These are phyloP conservation scores for Spathaspora passalidarum DNA, from an alignment of 805 yeast genomes.

Conservation along the genomic window DNA sequence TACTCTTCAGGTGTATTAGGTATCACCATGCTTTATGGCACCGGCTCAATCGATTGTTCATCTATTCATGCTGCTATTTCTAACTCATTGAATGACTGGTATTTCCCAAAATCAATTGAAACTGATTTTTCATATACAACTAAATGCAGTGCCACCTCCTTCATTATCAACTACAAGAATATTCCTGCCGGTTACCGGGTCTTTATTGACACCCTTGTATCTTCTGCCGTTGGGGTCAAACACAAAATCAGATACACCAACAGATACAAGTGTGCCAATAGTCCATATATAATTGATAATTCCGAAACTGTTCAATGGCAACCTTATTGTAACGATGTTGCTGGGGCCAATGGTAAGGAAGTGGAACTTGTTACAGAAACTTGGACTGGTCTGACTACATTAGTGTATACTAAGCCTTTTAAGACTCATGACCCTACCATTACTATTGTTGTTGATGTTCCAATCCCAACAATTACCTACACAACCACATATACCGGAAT, in stretches of 20 bases:
- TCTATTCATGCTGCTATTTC: slow-evolving; percentile 16
- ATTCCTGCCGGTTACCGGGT: slow-evolving; percentile 25
- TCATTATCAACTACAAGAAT: slow-evolving; percentile 12
- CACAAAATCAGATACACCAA: slow-evolving; percentile 5
- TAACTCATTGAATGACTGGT: slow-evolving; percentile 19
- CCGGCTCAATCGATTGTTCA: slow-evolving; percentile 18
- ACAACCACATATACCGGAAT: slow-evolving; percentile 3
- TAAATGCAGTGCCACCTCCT: slow-evolving; percentile 12
- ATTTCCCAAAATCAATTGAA: slow-evolving; percentile 10
- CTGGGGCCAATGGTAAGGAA: slow-evolving; percentile 14
- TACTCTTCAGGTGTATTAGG: slow-evolving; percentile 20
- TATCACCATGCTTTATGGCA: slow-evolving; percentile 6
- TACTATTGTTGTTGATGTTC: not conserved
- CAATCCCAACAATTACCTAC: not conserved
- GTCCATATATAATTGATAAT: slow-evolving; percentile 10
- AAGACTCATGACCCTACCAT: slow-evolving; percentile 10
- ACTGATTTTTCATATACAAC: slow-evolving; percentile 8
- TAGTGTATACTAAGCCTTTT: slow-evolving; percentile 17
- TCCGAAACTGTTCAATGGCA: slow-evolving; percentile 12
- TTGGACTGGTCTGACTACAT: slow-evolving; percentile 17
- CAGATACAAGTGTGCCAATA: slow-evolving; percentile 10
- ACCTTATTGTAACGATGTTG: not conserved
- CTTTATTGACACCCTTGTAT: slow-evolving; percentile 9
- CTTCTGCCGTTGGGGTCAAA: slow-evolving; percentile 7
- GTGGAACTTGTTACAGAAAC: slow-evolving; percentile 15